Base-by-base conservation (phyloP, 352 stramenopile species). In the Saprolegnia parasitica region DNA sequence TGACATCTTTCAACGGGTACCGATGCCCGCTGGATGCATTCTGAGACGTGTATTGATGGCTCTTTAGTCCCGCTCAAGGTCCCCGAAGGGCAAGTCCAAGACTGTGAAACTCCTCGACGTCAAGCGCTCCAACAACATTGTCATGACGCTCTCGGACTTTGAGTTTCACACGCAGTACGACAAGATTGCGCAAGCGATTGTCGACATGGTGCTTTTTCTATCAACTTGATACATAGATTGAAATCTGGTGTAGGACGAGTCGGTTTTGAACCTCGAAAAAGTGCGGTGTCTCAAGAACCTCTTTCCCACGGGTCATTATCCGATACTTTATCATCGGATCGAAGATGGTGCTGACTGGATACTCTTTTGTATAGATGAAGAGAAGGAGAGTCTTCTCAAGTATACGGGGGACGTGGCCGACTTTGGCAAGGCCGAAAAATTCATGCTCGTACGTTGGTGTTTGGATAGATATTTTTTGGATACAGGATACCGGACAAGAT, bases 51-150 rank as follows among this genome's bases (percentile, higher is more conserved):
- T 67, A n/a, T 46, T 18, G 21, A n/a, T 35, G 29, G 2, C 2
- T 35, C 29, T 5, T 5, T 42, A 85, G 80, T 85, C 86, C 46
- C 77, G 86, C 13, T 78, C 80, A 15, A 89, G 81, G 0, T 93
- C 86, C 2, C 83, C 84, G 26, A 80, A 85, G 20, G 82, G 86
- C 18, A 87, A 87, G 26, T 84, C 80, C 32, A 90, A 87, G 72
- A 90, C 80, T 46, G 79, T 91, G 52, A 84, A 90, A 42, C 62
- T 93, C 26, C 81, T 93, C 32, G 86, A 93, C 11, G 57, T 87
- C 29, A 93, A 93, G 52, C 86, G 84, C 23, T 84, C 83, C 2
- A 93, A 93, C 56, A 93, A 93, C 62, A 63, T 93, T 1, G 79
- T 85, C 10, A 76, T 91, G 37, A 82, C 84, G 26, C 73, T 93